Evolutionary conservation across 768 basidiomycete genomes (phyloP), one percentile per base, ranked within the genome.

Genomic region (Polyporus arcularius): DNA sequence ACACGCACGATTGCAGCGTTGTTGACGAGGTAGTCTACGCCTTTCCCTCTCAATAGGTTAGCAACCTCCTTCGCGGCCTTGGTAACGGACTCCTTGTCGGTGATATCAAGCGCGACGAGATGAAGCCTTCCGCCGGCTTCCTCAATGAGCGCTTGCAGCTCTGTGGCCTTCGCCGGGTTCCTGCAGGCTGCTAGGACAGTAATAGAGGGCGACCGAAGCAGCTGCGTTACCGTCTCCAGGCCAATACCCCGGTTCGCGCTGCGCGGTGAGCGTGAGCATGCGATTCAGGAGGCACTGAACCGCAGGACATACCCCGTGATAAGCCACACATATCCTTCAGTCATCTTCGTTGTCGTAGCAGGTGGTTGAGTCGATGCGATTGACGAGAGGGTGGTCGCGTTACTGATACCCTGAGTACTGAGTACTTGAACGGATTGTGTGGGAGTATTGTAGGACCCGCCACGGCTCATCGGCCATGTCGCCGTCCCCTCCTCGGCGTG

Each of bases 21-120:
- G 66, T 78, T 79, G 56, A 78, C 57, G 21, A 79, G 67, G 50
- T 76, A 79, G 64, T 79, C 75, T 6, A 79, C 64, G 9, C 77
- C 75, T 0, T 48, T 30, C 38, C 62, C 64, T 2, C 63, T 68
- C 15, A 78, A 62, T 28, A 74, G 55, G 40, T 50, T 64, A 38
- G 61, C 66, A 11, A 72, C 67, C 5, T 58, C 42, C 32, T 60
- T 0, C 45, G 61, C 10, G 68, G 59, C 56, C 76, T 73, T 30
- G 68, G 63, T 12, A 26, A 26, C 21, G 21, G 21, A 26, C 21
- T 54, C 62, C 35, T 63, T 45, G 40, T 72, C 61, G 32, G 53
- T 60, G n/a, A 71, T 66, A 53, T 78, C 75, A 9, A 78, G 63
- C 43, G 65, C 40, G 14, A 77, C 52, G 48, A 78, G 59, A 46